These are phyloP conservation scores for Trichoderma sp. DNA, from an alignment of 2,329 filamentous ascomycete genomes.

Conservation along the genomic window DNA sequence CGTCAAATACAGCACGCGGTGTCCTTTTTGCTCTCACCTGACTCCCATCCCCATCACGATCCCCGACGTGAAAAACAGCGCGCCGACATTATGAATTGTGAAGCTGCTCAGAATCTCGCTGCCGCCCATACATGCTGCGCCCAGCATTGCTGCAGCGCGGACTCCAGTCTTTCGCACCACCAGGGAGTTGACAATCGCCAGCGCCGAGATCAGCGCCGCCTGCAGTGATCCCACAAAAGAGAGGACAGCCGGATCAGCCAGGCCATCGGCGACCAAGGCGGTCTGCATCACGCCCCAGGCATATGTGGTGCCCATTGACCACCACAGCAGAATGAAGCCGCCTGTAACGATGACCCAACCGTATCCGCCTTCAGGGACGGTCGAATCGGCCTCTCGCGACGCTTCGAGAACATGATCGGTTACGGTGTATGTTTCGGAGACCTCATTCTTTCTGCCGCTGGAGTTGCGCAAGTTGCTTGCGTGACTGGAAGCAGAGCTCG, in stretches of 20 bases:
- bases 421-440: not conserved
- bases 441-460: not conserved
- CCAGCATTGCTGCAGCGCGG: constrained; percentile 50
- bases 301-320: constrained; percentile 58
- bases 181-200: constrained; percentile 56
- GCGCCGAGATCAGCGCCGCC: constrained; percentile 52
- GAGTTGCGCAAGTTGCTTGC: not conserved
- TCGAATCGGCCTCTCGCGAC: constrained; percentile 20
- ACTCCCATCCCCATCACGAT: constrained; percentile 35
- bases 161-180: constrained; percentile 55
- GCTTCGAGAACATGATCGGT: constrained; percentile 22
- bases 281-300: constrained; percentile 65
- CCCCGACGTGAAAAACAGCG: constrained; percentile 37
- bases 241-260: constrained; percentile 55
- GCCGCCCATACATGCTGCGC: constrained; percentile 54
- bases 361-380: constrained; percentile 36
- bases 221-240: constrained; percentile 62
- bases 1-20: not conserved
- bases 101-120: constrained; percentile 47
- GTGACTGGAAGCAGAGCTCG: not conserved
- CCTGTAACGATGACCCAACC: constrained; percentile 37
- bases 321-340: constrained; percentile 43
- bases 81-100: constrained; percentile 35
- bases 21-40: constrained; percentile 33
- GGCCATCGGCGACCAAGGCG: constrained; percentile 53